phyloP scores from a whole-genome alignment of 495 filamentous ascomycete species.

The Neohortaea acidophila region DNA sequence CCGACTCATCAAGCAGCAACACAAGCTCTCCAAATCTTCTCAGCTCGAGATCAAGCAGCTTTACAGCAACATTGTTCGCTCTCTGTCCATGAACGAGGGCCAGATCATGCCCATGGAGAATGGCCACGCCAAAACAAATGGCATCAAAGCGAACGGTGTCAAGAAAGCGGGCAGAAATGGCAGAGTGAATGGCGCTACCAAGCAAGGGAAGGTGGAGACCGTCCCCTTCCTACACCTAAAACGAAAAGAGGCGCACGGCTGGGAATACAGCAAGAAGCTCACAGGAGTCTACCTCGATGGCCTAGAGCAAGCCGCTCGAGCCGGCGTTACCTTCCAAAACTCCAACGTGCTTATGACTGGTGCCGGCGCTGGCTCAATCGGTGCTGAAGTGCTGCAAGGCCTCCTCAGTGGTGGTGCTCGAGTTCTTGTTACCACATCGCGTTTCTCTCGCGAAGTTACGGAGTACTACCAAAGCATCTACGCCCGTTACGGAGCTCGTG shows the following conservation, averaged over 20 bases:
- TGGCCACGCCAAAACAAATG: conserved; percentile 36
- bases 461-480: conserved; percentile 99
- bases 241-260: conserved; percentile 83
- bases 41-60: conserved; percentile 88
- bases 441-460: conserved; percentile 92
- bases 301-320: conserved; percentile 70
- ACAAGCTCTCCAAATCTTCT: conserved; percentile 86
- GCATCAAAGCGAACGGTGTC: conserved; percentile 27
- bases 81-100: conserved; percentile 89
- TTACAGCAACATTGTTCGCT: conserved; percentile 84
- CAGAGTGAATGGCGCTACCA: conserved; percentile 35
- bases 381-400: conserved; percentile 93
- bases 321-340: conserved; percentile 78
- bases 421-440: conserved; percentile 88
- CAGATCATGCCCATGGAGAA: conserved; percentile 86
- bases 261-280: conserved; percentile 98
- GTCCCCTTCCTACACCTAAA: conserved; percentile 96
- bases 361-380: conserved; percentile 93
- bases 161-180: conserved; percentile 54
- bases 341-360: conserved; percentile 98
- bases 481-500: conserved; percentile 76
- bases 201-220: conserved; percentile 84
- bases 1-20: conserved; percentile 93
- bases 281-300: conserved; percentile 85
- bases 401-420: conserved; percentile 92